Evolutionary conservation across 345 rosid genomes (phyloP).

Genomic region (Chamaenerion angustifolium): DNA sequence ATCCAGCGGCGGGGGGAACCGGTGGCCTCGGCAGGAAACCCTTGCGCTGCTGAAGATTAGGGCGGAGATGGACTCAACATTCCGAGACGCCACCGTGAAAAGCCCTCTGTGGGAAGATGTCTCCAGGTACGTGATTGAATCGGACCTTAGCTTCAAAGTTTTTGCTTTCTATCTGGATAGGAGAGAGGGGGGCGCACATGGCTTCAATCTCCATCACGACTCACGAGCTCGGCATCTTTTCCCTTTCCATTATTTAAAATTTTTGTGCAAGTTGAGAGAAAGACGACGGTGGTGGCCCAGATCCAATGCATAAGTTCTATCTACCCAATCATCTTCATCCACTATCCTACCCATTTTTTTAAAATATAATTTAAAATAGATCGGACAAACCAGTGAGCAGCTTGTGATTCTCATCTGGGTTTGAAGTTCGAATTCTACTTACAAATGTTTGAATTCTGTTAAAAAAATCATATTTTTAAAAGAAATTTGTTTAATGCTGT

Average conservation of each 20-base stretch:
- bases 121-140: conserved; percentile 41
- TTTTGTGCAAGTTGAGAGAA: too few relatives aligned
- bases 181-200: conserved; percentile 23
- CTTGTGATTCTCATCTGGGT: too few relatives aligned
- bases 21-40: conserved; percentile 94
- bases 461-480: too few relatives aligned
- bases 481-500: too few relatives aligned
- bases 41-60: conserved; percentile 67
- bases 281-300: conserved; percentile 11
- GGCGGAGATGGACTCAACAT: conserved; percentile 77
- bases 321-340: conserved; percentile 18
- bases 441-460: too few relatives aligned
- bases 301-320: conserved; percentile 45
- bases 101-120: conserved; percentile 92
- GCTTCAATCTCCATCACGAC: conserved; percentile 25
- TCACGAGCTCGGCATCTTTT: conserved; percentile 23
- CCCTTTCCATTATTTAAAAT: conserved; percentile 1
- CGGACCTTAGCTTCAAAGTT: too few relatives aligned
- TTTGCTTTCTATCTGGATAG: neutral
- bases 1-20: conserved; percentile 34
- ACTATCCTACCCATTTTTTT: neutral
- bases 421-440: too few relatives aligned
- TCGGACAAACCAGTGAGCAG: too few relatives aligned
- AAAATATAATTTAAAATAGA: too few relatives aligned
- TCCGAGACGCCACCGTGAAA: conserved; percentile 75